phyloP scores from a whole-genome alignment of 768 basidiomycete genomes.

The Melanogaster broomeanus region DNA sequence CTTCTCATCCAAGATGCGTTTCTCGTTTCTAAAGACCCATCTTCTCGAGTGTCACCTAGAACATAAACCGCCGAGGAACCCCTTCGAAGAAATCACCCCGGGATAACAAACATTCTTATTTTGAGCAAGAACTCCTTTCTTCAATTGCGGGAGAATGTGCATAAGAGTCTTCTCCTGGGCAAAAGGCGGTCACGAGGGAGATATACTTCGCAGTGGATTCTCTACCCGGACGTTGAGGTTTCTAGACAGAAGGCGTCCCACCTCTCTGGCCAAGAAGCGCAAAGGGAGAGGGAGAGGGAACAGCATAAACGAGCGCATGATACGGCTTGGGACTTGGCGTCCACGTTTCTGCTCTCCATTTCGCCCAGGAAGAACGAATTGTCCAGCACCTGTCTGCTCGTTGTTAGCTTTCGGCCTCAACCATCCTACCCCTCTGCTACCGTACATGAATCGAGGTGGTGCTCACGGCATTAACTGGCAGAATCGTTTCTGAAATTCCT shows the following conservation, averaged over 20 bases:
- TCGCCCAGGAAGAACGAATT: neutral
- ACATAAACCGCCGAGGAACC: constrained; percentile 26
- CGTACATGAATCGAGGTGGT: too few relatives aligned
- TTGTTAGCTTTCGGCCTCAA: too few relatives aligned
- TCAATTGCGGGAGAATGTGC: constrained; percentile 44
- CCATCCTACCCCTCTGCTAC: too few relatives aligned
- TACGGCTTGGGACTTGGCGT: neutral
- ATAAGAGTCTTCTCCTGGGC: constrained; percentile 36
- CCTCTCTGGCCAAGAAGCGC: neutral
- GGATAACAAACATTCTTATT: constrained; percentile 45
- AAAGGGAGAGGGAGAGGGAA: neutral
- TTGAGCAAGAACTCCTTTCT: constrained; percentile 74
- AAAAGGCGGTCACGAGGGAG: constrained; percentile 57
- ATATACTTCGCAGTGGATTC: constrained; percentile 58
- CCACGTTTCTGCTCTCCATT: neutral
- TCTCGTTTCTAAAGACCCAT: constrained; percentile 42
- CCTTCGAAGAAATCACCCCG: constrained; percentile 9
- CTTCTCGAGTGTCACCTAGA: constrained; percentile 36
- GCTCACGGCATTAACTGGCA: too few relatives aligned
- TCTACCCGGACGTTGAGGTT: constrained; percentile 44
- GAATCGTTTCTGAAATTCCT: too few relatives aligned
- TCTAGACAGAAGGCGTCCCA: constrained; percentile 10
- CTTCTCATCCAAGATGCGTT: constrained; percentile 40
- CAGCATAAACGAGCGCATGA: neutral
- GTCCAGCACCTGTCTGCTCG: too few relatives aligned